Evolutionary conservation across 192 early-diverging fungal genomes (phyloP).

Genomic region (Backusella tarrabulga): DNA sequence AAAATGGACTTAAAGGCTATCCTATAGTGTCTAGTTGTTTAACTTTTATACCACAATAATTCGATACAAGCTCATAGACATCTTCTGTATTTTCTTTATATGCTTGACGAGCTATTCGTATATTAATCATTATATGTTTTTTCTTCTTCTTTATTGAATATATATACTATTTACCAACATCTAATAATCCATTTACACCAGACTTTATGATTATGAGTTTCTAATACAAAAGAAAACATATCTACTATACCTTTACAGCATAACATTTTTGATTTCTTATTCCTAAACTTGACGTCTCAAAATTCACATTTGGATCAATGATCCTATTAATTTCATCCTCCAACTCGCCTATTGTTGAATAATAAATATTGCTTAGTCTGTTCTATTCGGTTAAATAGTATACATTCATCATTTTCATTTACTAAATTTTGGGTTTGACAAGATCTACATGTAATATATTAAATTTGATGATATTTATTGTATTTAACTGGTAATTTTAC

Average conservation of each 20-base stretch:
- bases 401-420: neutral
- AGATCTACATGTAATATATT: conserved; percentile 35
- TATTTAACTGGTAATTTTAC: neutral
- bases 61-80: conserved; percentile 59
- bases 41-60: conserved; percentile 40
- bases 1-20: neutral
- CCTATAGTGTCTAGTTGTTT: neutral
- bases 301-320: conserved; percentile 68
- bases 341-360: conserved; percentile 35
- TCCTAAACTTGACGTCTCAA: conserved; percentile 73
- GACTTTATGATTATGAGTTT: conserved; percentile 37
- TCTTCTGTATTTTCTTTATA: conserved; percentile 76
- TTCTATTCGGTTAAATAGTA: neutral
- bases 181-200: conserved; percentile 80
- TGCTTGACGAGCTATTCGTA: conserved; percentile 60
- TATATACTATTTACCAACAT: conserved; percentile 61
- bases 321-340: conserved; percentile 51
- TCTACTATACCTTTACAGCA: conserved; percentile 63
- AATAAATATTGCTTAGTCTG: neutral
- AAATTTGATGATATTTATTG: neutral
- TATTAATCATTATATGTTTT: neutral
- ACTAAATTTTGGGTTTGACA: neutral
- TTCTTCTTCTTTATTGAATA: neutral
- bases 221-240: neutral
- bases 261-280: conserved; percentile 84